Evolutionary conservation across 257 asterid species (phyloP).

Genomic region (Capsicum pubescens): DNA sequence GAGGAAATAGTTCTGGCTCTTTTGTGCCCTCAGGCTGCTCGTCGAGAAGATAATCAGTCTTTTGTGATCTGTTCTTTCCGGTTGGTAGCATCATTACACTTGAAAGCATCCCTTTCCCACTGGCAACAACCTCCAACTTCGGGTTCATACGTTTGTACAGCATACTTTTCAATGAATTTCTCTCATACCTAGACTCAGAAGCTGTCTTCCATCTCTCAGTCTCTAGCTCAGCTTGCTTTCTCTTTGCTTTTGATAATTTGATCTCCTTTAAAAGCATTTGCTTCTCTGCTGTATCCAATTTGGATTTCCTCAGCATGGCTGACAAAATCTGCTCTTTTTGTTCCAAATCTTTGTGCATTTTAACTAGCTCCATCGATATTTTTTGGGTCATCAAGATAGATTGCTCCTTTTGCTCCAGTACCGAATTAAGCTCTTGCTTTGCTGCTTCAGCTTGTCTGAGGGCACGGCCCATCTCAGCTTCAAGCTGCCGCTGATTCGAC

Average conservation of each 20-base stretch:
- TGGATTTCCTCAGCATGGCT: conserved; percentile 83
- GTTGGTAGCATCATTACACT: conserved; percentile 30
- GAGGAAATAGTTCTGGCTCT: conserved; percentile 41
- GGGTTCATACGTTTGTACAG: conserved; percentile 59
- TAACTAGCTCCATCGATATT: conserved; percentile 70
- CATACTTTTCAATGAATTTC: conserved; percentile 62
- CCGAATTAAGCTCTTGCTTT: conserved; percentile 66
- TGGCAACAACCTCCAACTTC: conserved; percentile 45
- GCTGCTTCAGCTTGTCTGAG: conserved; percentile 76
- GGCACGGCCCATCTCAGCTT: conserved; percentile 89
- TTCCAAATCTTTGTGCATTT: conserved; percentile 66
- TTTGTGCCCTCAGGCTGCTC: conserved; percentile 43
- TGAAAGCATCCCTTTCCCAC: conserved; percentile 46
- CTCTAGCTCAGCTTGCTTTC: conserved; percentile 64
- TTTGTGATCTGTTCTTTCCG: conserved; percentile 35
- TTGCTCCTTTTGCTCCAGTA: conserved; percentile 73
- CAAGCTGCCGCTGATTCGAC: conserved; percentile 86
- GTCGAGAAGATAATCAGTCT: conserved; percentile 36
- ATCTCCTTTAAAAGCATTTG: conserved; percentile 76
- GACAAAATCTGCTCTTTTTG: conserved; percentile 90
- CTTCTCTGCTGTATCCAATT: conserved; percentile 69
- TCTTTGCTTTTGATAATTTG: conserved; percentile 62
- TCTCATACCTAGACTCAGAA: conserved; percentile 57
- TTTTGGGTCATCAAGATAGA: conserved; percentile 63
- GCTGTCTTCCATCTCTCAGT: conserved; percentile 49